phyloP scores from a whole-genome alignment of 1,284 basidiomycete species.

The Flammula alnicola region DNA sequence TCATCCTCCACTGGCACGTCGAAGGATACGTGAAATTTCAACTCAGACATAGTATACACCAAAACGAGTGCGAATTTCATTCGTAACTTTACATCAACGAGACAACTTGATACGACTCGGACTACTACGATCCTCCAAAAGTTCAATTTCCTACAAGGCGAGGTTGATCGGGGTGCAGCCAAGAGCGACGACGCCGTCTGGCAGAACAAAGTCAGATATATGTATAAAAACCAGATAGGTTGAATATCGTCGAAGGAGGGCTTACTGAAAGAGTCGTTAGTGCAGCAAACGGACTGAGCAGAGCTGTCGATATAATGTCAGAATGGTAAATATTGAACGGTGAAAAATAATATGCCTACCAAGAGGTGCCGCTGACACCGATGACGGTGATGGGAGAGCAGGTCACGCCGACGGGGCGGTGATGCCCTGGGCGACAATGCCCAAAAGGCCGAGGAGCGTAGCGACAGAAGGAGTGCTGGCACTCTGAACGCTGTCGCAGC shows the following conservation, averaged over 20 bases:
- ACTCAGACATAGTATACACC: not conserved
- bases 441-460: constrained; percentile 6
- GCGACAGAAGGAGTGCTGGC: not conserved
- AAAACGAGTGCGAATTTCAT: not conserved
- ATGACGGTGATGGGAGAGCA: constrained; percentile 26
- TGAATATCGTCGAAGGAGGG: not conserved
- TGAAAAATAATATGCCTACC: constrained; percentile 13
- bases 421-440: constrained; percentile 15
- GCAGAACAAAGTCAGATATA: constrained; percentile 4
- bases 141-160: constrained; percentile 8
- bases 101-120: not conserved
- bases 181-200: constrained; percentile 21
- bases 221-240: not conserved
- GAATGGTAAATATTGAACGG: not conserved
- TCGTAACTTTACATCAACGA: not conserved
- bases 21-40: too few species aligned
- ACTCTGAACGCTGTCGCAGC: constrained; percentile 13
- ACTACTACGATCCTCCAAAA: not conserved
- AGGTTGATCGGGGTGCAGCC: constrained; percentile 22
- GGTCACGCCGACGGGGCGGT: constrained; percentile 23
- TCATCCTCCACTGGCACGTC: too few species aligned
- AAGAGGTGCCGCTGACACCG: constrained; percentile 18
- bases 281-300: constrained; percentile 23
- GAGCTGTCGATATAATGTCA: constrained; percentile 11
- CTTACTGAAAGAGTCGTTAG: constrained; percentile 22